Conservation (phyloP, 805 yeast genomes). For the Millerozyma acaciae region DNA sequence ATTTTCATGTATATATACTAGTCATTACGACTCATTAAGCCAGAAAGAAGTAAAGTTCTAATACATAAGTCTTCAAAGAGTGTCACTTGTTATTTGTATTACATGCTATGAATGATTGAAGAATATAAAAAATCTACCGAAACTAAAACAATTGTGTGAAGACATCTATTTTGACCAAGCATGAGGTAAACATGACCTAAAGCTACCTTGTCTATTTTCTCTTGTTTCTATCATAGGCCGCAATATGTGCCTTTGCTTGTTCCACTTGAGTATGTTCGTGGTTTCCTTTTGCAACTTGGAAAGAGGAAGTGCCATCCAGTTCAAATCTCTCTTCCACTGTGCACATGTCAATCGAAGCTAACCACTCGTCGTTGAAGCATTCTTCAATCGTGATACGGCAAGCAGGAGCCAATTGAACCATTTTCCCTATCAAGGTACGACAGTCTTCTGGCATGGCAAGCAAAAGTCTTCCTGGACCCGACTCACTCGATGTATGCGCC, state of each 20-base stretch:
- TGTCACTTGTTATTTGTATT: too few species aligned
- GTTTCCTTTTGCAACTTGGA: slow-evolving; percentile 40
- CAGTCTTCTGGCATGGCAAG: slow-evolving; percentile 69
- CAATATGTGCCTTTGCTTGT: slow-evolving; percentile 92
- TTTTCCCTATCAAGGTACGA: slow-evolving; percentile 61
- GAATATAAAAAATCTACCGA: too few species aligned
- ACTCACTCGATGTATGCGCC: slow-evolving; percentile 59
- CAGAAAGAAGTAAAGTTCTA: too few species aligned
- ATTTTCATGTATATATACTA: too few species aligned
- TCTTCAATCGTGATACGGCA: slow-evolving; percentile 80
- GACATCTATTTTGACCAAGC: too few species aligned
- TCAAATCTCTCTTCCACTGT: slow-evolving; percentile 46
- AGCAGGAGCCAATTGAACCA: slow-evolving; percentile 85
- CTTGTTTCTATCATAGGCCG: slow-evolving; percentile 84
- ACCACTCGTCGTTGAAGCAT: slow-evolving; percentile 70
- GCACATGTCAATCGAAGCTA: slow-evolving; percentile 64
- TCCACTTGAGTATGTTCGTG: slow-evolving; percentile 89
- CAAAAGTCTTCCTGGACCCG: slow-evolving; percentile 69
- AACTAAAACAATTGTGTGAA: too few species aligned
- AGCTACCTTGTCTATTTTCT: slow-evolving; percentile 34
- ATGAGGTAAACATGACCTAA: too few species aligned
- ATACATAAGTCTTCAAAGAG: too few species aligned
- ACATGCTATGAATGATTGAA: too few species aligned
- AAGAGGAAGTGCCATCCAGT: slow-evolving; percentile 33
- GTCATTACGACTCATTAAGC: too few species aligned